Conservation (phyloP, 768 basidiomycete genomes). For the Hygrocybe punicea region DNA sequence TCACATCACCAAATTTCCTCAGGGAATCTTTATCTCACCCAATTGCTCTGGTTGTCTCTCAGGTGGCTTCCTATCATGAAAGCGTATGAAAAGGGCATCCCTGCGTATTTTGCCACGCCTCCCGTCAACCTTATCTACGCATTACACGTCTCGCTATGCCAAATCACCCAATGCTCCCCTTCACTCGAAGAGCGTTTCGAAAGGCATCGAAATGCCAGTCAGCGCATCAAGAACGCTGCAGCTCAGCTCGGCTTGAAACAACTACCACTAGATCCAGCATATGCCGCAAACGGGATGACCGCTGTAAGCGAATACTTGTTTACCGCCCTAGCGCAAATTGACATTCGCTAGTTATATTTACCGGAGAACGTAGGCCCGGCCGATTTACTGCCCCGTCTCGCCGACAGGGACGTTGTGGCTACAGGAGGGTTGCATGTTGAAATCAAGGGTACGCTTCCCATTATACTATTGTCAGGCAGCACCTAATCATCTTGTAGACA, state of each 20-base stretch:
- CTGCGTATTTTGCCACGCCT: conserved; percentile 93
- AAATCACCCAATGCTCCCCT: conserved; percentile 59
- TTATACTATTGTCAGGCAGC: neutral
- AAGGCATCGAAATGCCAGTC: conserved; percentile 66
- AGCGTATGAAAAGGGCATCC: conserved; percentile 76
- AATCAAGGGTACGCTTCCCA: conserved; percentile 61
- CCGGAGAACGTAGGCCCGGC: conserved; percentile 75
- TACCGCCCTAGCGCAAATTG: neutral
- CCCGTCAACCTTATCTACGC: conserved; percentile 94
- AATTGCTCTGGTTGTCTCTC: neutral
- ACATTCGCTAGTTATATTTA: conserved; percentile 58
- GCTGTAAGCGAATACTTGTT: conserved; percentile 48
- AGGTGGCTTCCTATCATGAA: conserved; percentile 95
- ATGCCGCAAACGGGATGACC: conserved; percentile 92
- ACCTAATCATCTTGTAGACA: conserved; percentile 43
- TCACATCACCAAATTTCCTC: neutral
- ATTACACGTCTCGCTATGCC: conserved; percentile 72
- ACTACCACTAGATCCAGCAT: conserved; percentile 57
- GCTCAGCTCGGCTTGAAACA: conserved; percentile 66
- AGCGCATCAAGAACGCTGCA: conserved; percentile 66
- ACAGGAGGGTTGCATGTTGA: conserved; percentile 85
- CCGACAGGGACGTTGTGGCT: conserved; percentile 68
- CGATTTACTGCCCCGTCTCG: conserved; percentile 74
- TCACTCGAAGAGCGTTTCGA: conserved; percentile 77
- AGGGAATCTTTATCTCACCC: neutral